phyloP scores from a whole-genome alignment of 768 basidiomycete species.

The Suillus weaverae region DNA sequence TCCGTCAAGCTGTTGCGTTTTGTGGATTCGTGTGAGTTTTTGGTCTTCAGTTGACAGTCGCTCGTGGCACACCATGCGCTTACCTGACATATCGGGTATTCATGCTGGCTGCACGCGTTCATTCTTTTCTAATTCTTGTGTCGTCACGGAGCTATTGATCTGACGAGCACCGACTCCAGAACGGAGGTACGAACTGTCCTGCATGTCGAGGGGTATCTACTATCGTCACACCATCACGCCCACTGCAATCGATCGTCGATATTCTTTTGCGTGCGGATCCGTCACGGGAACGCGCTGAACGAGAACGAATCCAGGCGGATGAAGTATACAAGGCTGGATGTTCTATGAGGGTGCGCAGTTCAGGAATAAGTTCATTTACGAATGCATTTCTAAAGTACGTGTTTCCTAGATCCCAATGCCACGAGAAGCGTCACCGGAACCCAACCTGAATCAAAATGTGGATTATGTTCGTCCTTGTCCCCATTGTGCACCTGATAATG shows the following conservation, averaged over 20 bases:
- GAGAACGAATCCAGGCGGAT: constrained; percentile 80
- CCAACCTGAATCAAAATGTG: constrained; percentile 59
- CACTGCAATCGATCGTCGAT: constrained; percentile 72
- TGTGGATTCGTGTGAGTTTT: constrained; percentile 80
- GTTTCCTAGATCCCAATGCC: constrained; percentile 67
- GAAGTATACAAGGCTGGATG: constrained; percentile 68
- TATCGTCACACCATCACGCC: constrained; percentile 69
- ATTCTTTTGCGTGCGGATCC: constrained; percentile 71
- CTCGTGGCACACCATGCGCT: not conserved
- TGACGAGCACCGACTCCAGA: constrained; percentile 44
- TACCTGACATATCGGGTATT: not conserved
- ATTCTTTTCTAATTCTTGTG: not conserved
- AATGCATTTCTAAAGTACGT: not conserved
- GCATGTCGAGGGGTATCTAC: constrained; percentile 74
- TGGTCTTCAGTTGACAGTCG: not conserved
- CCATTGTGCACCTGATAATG: constrained; percentile 68
- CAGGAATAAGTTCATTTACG: not conserved
- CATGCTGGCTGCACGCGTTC: not conserved
- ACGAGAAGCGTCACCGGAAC: constrained; percentile 74
- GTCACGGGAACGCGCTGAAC: constrained; percentile 60
- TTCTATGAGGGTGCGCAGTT: constrained; percentile 56
- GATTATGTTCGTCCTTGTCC: constrained; percentile 80
- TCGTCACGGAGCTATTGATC: not conserved
- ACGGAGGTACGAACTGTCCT: constrained; percentile 83
- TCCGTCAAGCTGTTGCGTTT: constrained; percentile 63